Evolutionary conservation across 2,329 filamentous ascomycete genomes (phyloP), one percentile per base, ranked within the genome.

Genomic region (Cytospora mali): DNA sequence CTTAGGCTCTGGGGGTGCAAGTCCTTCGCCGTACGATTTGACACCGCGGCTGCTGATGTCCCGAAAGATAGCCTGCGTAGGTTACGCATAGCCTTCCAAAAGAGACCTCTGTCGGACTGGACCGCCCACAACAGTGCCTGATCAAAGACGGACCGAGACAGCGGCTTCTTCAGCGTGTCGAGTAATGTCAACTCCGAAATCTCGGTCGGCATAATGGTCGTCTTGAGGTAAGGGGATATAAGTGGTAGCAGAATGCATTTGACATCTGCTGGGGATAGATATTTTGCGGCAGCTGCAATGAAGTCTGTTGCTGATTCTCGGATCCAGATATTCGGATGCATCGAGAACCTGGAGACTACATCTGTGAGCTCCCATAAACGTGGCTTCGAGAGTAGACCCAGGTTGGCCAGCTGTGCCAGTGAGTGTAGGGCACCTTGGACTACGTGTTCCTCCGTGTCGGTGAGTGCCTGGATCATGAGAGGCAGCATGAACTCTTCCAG

Each of bases 321-420:
- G 58, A 99, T 93, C 94, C 95, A 99, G 10, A 92, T 80, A 69
- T 97, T 98, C 0, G 95, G 95, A 72, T 99, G 95, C 80, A 97
- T 88, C 14, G 93, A 88, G 70, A 98, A 97, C 4, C 93, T 87
- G 7, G 85, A 88, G 16, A 94, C 86, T 46, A 94, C 87, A 65
- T 96, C 89, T 25, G 96, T 86, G 46, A 99, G 80, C 72, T 97
- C 93, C 89, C 93, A 97, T 1, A 88, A 89, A 64, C 91, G 94
- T 6, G 88, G 83, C 70, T 92, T 86, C 57, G 96, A 94, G 53
- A 99, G 86, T 0, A 99, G 80, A 0, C 95, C 96, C 23, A 99
- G 81, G 59, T 90, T 88, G 10, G 94, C 93, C 79, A 99, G 91
- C 64, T 91, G 89, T 2, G 93, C 92, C 54, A 99, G 81, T 0